Percentiles rank a stretch among this genome's conserved stretches.
phyloP scores from a whole-genome alignment of 352 stramenopile species.

The Peronosclerospora sorghi region DNA sequence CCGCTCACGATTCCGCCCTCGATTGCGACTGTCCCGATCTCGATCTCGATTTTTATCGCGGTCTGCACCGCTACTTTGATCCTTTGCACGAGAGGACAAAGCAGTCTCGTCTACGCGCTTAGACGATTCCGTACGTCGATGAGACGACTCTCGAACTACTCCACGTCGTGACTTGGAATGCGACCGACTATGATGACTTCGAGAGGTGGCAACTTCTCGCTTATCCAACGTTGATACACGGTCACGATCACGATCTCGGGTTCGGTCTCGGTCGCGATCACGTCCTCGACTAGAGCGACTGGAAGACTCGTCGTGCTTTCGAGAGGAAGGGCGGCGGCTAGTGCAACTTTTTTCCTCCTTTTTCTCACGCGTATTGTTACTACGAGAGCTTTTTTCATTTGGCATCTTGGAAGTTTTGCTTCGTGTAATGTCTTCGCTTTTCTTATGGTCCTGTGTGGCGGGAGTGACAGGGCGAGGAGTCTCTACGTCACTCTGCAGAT shows the following conservation, averaged over 20 bases:
- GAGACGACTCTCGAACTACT: constrained; percentile 23
- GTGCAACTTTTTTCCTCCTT: constrained; percentile 6
- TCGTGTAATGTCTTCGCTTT: constrained; percentile 24
- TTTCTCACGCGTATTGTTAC: constrained; percentile 5
- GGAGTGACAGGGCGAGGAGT: constrained; percentile 6
- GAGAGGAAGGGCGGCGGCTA: constrained; percentile 14
- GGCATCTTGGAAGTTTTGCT: constrained; percentile 15
- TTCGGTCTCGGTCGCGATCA: too few relatives aligned
- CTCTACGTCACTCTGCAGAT: too few relatives aligned
- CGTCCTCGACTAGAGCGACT: constrained; percentile 19
- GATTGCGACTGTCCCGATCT: constrained; percentile 12
- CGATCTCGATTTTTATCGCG: constrained; percentile 11
- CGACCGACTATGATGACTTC: constrained; percentile 27
- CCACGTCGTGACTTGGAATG: constrained; percentile 35
- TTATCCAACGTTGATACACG: constrained; percentile 18
- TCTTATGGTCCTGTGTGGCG: constrained; percentile 15
- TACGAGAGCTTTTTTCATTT: constrained; percentile 15
- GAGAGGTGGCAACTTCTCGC: constrained; percentile 13
- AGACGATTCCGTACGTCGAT: constrained; percentile 23
- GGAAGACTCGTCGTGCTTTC: constrained; percentile 24
- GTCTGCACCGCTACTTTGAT: constrained; percentile 12
- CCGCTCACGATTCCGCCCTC: constrained; percentile 6
- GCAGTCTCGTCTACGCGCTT: constrained; percentile 11
- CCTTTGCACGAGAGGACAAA: constrained; percentile 17
- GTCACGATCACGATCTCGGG: constrained; percentile 9